Base-by-base conservation (phyloP, 495 filamentous ascomycete genomes). In the Podospora comata region DNA sequence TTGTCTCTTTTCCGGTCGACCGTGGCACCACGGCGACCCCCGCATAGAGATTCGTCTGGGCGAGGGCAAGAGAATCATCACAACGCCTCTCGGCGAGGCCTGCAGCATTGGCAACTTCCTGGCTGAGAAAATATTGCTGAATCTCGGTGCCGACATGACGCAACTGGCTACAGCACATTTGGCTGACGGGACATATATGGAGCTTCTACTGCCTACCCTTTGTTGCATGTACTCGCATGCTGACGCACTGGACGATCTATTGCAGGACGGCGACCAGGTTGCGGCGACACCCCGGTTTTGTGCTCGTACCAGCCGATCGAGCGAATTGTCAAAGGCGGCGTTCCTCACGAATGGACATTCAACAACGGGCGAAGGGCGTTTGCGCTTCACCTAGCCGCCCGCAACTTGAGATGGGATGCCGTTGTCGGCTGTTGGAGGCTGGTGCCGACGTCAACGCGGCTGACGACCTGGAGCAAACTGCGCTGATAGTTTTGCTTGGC, bases 71-170 rank as follows among this genome's bases (percentile, higher is more conserved):
- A 44, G 39, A 34, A 20, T 70, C 26, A n/a, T 48, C 15, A 70
- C 61, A 19, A 71, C 65, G 5, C 4, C 34, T 6, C 61, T 71
- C 18, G 69, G 65, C 2, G 69, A 71, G 39, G 60, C 65, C 4
- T 71, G 69, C 39, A 48, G 63, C 9, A 32, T 71, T 18, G 69
- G 69, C 28, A 65, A 48, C 5, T 71, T 68, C n/a, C 60, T 57
- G 9, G 57, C 48, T 48, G 70, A 68, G 13, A 2, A 58, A 5
- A 58, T 62, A 19, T 58, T 72, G 60, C 19, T 70, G 0, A 65
- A 72, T 5, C 57, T 72, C 11, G 70, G 70, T 13, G 70, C 68
- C 54, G 19, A 67, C 30, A 58, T 64, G 9, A 48, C 9, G 39
- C 39, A 16, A 3, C 18, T 27, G 27, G 20, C 59, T 32, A 62